phyloP scores from a whole-genome alignment of 257 asterid species.

The Craterostigma plantagineum region DNA sequence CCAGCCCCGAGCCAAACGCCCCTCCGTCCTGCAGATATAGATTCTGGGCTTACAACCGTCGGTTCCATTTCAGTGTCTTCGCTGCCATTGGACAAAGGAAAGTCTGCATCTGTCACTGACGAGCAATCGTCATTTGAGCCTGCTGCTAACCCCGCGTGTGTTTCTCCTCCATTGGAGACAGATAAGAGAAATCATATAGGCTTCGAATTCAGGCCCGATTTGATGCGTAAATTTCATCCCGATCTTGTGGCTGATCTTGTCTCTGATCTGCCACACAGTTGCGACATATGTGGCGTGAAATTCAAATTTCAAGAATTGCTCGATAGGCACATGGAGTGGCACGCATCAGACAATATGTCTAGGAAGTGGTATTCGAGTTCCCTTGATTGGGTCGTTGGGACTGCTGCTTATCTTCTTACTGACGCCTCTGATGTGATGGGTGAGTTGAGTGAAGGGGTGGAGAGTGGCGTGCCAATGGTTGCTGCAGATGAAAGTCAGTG shows the following conservation, averaged over 20 bases:
- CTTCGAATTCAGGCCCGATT: conserved; percentile 33
- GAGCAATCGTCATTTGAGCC: conserved; percentile 11
- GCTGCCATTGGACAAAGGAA: conserved; percentile 12
- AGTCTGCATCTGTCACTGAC: conserved; percentile 10
- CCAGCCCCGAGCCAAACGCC: conserved; percentile 11
- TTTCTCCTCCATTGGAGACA: conserved; percentile 11
- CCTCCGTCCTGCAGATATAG: conserved; percentile 11
- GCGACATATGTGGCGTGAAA: conserved; percentile 36
- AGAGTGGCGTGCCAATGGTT: conserved; percentile 27
- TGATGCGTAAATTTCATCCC: conserved; percentile 30
- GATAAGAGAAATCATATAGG: conserved; percentile 37
- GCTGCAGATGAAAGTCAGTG: conserved; percentile 61
- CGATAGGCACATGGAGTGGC: conserved; percentile 64
- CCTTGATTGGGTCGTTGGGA: conserved; percentile 26
- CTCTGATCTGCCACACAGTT: conserved; percentile 35
- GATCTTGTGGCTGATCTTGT: conserved; percentile 32
- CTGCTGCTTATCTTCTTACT: too few species aligned
- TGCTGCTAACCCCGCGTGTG: conserved; percentile 11
- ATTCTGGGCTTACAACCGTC: conserved; percentile 15
- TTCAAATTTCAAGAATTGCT: conserved; percentile 29
- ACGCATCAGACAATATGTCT: conserved; percentile 16
- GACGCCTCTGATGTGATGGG: conserved; percentile 11
- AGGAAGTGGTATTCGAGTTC: conserved; percentile 42
- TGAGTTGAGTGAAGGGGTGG: conserved; percentile 12
- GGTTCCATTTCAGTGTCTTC: conserved; percentile 18